A percentile compares a stretch with the other conserved stretches of the same genome.
Conservation (phyloP, 345 rosid genomes). For the Salix exigua region DNA sequence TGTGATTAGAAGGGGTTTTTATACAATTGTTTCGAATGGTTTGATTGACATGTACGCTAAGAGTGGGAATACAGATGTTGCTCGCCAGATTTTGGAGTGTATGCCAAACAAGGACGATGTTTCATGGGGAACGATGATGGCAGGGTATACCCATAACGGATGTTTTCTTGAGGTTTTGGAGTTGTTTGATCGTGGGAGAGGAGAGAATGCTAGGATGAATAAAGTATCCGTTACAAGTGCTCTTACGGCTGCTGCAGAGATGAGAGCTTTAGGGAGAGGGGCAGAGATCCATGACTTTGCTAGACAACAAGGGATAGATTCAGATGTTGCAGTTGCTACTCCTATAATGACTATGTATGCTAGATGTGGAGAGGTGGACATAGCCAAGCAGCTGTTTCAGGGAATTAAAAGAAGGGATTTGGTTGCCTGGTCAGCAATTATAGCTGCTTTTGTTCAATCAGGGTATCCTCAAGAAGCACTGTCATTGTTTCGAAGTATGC, state of each 20-base stretch:
- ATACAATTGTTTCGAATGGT: conserved; percentile 37
- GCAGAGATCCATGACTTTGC: conserved; percentile 34
- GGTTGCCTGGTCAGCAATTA: conserved; percentile 60
- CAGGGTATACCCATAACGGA: conserved; percentile 50
- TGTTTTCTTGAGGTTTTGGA: conserved; percentile 39
- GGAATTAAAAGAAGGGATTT: conserved; percentile 38
- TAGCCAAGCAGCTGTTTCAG: conserved; percentile 35
- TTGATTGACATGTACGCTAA: conserved; percentile 56
- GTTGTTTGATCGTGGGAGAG: conserved; percentile 39
- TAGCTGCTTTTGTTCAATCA: conserved; percentile 45
- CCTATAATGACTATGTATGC: conserved; percentile 53
- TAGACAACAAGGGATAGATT: conserved; percentile 30
- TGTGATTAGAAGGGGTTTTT: conserved; percentile 41
- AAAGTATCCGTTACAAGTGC: conserved; percentile 41
- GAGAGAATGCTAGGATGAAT: conserved; percentile 28
- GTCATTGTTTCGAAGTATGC: conserved; percentile 46
- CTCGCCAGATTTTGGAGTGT: conserved; percentile 37
- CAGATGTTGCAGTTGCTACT: conserved; percentile 46
- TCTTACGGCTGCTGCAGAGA: conserved; percentile 51
- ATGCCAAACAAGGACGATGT: conserved; percentile 31
- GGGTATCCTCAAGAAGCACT: conserved; percentile 48
- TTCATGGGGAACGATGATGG: conserved; percentile 54
- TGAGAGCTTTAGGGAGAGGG: conserved; percentile 39
- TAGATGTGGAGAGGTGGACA: conserved; percentile 45
- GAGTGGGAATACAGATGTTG: conserved; percentile 34